These are phyloP conservation scores for Aristolochia contorta DNA, from an alignment of 164 flowering plant genomes.

Conservation along the genomic window DNA sequence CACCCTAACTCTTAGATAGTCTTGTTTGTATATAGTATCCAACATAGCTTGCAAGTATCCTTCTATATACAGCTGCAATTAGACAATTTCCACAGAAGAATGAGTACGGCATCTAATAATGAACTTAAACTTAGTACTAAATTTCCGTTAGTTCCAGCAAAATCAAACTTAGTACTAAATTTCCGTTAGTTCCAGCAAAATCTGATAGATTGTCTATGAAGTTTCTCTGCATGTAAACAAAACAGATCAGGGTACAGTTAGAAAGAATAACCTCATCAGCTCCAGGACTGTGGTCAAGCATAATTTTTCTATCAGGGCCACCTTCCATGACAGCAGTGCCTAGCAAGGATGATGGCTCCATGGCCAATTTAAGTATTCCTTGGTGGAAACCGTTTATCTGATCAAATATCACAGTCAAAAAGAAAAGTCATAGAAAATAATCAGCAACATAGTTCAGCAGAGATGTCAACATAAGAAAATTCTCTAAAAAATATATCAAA, in stretches of 20 bases:
- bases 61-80: conserved; percentile 80
- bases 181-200: neutral
- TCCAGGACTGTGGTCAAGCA: conserved; percentile 81
- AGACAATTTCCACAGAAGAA: conserved; percentile 5
- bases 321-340: conserved; percentile 85
- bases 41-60: conserved; percentile 96
- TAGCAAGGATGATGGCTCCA: conserved; percentile 87
- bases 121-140: neutral
- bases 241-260: neutral
- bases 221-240: neutral
- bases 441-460: neutral
- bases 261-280: conserved; percentile 66
- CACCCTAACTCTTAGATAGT: conserved; percentile 83
- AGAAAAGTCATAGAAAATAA: neutral
- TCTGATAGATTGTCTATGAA: neutral
- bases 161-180: neutral
- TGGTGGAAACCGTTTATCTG: conserved; percentile 90
- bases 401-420: conserved; percentile 1
- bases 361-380: conserved; percentile 80
- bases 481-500: neutral
- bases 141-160: neutral
- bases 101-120: neutral
- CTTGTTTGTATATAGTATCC: conserved; percentile 82
- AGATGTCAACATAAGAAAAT: no score
- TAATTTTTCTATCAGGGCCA: conserved; percentile 85